phyloP scores from a whole-genome alignment of 1,139 yeast genomes.

The Zygosaccharomyces sapae region DNA sequence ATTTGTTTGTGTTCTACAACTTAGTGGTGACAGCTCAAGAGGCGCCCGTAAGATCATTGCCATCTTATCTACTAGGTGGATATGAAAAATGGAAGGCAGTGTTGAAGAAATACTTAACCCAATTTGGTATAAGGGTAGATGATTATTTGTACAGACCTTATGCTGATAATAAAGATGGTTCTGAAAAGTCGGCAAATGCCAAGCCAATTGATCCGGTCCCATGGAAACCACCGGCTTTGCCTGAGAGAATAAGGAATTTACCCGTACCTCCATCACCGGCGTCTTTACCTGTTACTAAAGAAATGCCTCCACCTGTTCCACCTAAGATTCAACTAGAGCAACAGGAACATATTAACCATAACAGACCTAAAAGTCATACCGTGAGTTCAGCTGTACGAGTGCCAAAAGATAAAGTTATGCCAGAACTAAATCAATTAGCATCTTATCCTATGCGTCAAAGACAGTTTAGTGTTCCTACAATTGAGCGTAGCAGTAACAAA shows the following conservation, averaged over 20 bases:
- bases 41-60: conserved; percentile 21
- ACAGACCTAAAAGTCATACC: neutral
- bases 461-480: conserved; percentile 35
- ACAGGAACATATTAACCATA: neutral
- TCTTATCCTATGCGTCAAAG: conserved; percentile 3
- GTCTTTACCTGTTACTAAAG: conserved; percentile 22
- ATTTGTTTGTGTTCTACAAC: conserved; percentile 30
- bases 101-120: conserved; percentile 20
- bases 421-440: neutral
- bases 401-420: conserved; percentile 1
- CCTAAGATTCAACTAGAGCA: conserved; percentile 15
- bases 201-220: conserved; percentile 17
- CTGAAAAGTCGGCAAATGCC: conserved; percentile 6
- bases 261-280: conserved; percentile 36
- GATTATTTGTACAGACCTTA: conserved; percentile 27
- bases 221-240: conserved; percentile 29
- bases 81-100: conserved; percentile 36
- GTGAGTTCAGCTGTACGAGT: neutral
- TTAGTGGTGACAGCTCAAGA: conserved; percentile 24
- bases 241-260: conserved; percentile 25
- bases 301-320: conserved; percentile 21
- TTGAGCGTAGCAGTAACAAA: conserved; percentile 41
- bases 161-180: conserved; percentile 8
- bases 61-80: conserved; percentile 34
- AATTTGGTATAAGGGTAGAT: conserved; percentile 20